Evolutionary conservation across 2,329 filamentous ascomycete genomes (phyloP), one percentile per base, ranked within the genome.

Genomic region (Botrytis sinoallii): DNA sequence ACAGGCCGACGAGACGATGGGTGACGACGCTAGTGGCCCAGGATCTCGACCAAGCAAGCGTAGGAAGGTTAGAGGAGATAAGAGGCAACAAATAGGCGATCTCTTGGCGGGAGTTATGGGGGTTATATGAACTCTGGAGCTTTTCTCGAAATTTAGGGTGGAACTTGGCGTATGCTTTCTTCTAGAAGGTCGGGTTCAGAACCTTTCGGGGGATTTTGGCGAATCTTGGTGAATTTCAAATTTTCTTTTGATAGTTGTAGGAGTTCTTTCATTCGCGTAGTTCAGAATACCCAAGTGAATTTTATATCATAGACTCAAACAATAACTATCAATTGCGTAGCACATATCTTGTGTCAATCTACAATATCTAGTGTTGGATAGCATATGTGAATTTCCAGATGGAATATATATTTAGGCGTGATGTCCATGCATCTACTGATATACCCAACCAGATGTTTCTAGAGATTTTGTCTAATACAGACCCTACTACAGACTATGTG

Each of bases 61-160:
- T 32, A 68, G 66, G 6, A 68, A 42, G 18, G 32, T 68, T 57
- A 55, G 25, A 35, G 66, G 48, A 20, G 66, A 57, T 10, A 68
- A 57, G 35, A 57, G 48, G 18, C 46, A 57, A 38, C 66, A 68
- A 35, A 14, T 68, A 16, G 66, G 66, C 9, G 35, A 68, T 42
- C 25, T 68, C 5, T 42, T 57, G 6, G 35, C 66, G 48, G 66
- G 48, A 1, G 25, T 67, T 2, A 67, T 67, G 46, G 65, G 65
- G 2, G 65, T 29, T 12, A 8, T 55, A 20, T 67, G 16, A 52
- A 35, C 16, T 32, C 4, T 29, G 16, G 25, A 29, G 38, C 8
- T 64, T 6, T 29, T 32, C 12, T 14, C 16, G 12, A 25, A 2
- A 10, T 0, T 22, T 0, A 1, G 0, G 22, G 20, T 29, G 22